Conservation (phyloP, 805 yeast species). For the Myxozyma mucilagina region DNA sequence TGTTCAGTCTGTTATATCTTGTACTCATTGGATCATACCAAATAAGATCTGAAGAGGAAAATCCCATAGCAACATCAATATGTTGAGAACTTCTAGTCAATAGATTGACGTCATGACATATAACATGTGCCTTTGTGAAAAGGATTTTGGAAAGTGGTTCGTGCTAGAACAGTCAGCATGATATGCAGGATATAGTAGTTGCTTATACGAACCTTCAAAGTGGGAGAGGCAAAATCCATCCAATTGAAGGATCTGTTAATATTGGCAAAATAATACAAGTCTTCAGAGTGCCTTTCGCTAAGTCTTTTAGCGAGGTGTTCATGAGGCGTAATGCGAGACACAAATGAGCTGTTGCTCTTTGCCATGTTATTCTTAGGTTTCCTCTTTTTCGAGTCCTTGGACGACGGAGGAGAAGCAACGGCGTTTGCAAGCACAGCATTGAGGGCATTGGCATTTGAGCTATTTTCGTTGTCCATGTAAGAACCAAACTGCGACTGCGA, state of each 20-base stretch:
- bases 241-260: conserved; percentile 41
- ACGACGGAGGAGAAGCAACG: conserved; percentile 7
- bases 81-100: conserved; percentile 38
- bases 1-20: conserved; percentile 55
- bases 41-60: conserved; percentile 65
- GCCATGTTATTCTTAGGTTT: conserved; percentile 42
- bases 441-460: conserved; percentile 7
- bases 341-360: conserved; percentile 44
- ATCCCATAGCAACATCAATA: conserved; percentile 59
- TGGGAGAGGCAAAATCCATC: conserved; percentile 37
- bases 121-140: conserved; percentile 44
- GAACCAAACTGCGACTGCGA: conserved; percentile 22
- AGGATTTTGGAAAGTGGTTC: conserved; percentile 45
- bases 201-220: conserved; percentile 1
- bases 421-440: conserved; percentile 21
- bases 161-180: conserved; percentile 27
- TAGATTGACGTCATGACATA: conserved; percentile 43
- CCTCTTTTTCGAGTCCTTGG: conserved; percentile 26
- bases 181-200: neutral
- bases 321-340: conserved; percentile 42
- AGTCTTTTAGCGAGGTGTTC: conserved; percentile 41
- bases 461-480: neutral
- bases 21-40: conserved; percentile 57
- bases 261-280: conserved; percentile 40
- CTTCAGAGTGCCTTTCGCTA: conserved; percentile 36